Conservation (phyloP, 2,329 filamentous ascomycete species). For the Pestalotiopsis sp. region DNA sequence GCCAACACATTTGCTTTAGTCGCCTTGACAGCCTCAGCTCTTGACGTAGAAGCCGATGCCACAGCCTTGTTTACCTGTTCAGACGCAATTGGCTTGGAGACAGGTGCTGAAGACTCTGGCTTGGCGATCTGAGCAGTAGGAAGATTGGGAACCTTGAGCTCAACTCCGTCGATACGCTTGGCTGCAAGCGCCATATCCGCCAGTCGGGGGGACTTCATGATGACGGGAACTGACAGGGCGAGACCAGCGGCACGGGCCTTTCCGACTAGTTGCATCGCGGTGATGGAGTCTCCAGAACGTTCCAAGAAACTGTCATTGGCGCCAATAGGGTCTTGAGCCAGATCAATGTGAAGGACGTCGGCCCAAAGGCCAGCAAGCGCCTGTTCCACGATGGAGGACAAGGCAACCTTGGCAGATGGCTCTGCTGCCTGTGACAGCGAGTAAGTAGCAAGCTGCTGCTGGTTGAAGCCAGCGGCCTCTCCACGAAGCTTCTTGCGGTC, state of each 20-base stretch:
- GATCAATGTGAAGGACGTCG: background rate
- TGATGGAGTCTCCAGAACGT: background rate
- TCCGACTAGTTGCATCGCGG: constrained; percentile 4
- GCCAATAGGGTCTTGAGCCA: constrained; percentile 1
- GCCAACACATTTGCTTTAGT: background rate
- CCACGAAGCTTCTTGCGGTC: background rate
- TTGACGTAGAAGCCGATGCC: background rate
- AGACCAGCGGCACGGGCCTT: background rate
- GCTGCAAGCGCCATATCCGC: constrained; percentile 9
- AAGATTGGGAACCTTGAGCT: constrained; percentile 2
- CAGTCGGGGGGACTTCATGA: constrained; percentile 4
- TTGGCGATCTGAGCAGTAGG: background rate
- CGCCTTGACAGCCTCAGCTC: background rate
- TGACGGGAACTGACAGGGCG: constrained; percentile 10
- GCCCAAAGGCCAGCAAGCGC: background rate
- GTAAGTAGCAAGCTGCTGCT: constrained; percentile 2
- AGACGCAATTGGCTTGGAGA: background rate
- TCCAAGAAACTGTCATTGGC: constrained; percentile 4
- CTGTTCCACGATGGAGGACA: background rate
- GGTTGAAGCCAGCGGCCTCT: background rate
- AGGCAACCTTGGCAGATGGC: background rate
- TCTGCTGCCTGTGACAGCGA: background rate
- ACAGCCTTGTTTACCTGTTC: background rate
- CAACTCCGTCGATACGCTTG: constrained; percentile 6
- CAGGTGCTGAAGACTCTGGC: background rate